Base-by-base conservation (phyloP, 371 early-diverging fungal species). In the Batkoa obscura region DNA sequence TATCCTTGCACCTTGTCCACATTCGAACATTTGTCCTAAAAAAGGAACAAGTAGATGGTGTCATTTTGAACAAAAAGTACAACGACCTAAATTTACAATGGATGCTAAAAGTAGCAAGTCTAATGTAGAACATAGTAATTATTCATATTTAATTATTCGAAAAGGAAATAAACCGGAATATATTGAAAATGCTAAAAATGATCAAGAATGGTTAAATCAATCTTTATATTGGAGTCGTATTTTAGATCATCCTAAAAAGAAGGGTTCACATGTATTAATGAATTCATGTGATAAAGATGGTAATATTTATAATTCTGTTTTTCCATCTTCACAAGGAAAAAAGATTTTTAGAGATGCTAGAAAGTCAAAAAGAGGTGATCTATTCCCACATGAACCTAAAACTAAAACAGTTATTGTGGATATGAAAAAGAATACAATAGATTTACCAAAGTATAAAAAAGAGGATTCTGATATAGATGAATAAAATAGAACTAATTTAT, bases 51-150 rank as follows among this genome's bases (percentile, higher is more conserved):
- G 62, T 5, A 65, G 68, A 32, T 89, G 90, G 89, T 84, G 89
- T 50, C 89, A 90, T 58, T 90, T 83, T 58, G 82, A 87, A 33
- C 90, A 89, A 62, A 68, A 81, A 45, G 70, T 85, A 5, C 83
- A 86, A 59, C 71, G 85, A 9, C 83, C 86, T 0, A 50, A 62
- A 3, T 81, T 75, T 57, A 66, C 83, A 75, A 86, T 86, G 80
- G 76, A 77, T 55, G 78, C 81, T 1, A 88, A 88, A 58, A 76
- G 74, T 55, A 68, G 76, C 0, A 79, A 80, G 57, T 58, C 66
- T 4, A 83, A 88, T 65, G 58, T 65, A 17, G 88, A 89, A 62
- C 86, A 87, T 55, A 63, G 77, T 31, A 81, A 82, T 56, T 93
- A 84, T 66, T 75, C 83, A 0, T 93, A 88, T 65, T 71, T 86